phyloP scores from a whole-genome alignment of 169 alveolate species.

The Plasmodium blacklocki region DNA sequence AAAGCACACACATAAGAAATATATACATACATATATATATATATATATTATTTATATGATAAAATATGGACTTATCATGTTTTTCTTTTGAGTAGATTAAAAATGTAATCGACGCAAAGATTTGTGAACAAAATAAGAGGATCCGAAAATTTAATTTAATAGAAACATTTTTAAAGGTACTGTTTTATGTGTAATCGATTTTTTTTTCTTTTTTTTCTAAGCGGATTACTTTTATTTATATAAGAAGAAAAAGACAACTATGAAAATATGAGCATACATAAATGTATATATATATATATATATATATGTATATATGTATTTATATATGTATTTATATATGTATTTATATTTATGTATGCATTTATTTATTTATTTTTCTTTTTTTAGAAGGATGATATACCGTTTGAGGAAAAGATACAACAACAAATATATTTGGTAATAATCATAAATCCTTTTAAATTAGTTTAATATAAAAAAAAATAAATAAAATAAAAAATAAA shows the following conservation, averaged over 20 bases:
- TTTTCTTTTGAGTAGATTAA: conserved; percentile 37
- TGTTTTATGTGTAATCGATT: too few relatives aligned
- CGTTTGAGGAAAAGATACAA: conserved; percentile 65
- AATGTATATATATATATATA: not conserved
- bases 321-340: not conserved
- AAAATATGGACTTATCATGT: not conserved
- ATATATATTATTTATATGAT: too few relatives aligned
- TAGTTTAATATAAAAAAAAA: not conserved
- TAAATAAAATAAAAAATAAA: not conserved
- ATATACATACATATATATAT: too few relatives aligned
- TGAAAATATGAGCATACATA: not conserved
- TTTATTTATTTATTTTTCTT: not conserved
- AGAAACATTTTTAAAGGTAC: conserved; percentile 20
- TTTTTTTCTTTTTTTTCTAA: too few relatives aligned
- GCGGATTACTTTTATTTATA: not conserved
- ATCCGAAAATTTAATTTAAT: conserved; percentile 36
- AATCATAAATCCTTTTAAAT: not conserved
- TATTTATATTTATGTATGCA: not conserved
- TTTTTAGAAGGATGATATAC: conserved; percentile 42
- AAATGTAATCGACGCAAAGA: conserved; percentile 40
- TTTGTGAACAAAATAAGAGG: conserved; percentile 43
- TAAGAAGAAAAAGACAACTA: not conserved
- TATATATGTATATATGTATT: not conserved
- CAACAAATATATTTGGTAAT: conserved; percentile 66
- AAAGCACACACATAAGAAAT: too few relatives aligned